Base-by-base conservation (phyloP, 768 basidiomycete genomes). In the Termitomyces sp. region DNA sequence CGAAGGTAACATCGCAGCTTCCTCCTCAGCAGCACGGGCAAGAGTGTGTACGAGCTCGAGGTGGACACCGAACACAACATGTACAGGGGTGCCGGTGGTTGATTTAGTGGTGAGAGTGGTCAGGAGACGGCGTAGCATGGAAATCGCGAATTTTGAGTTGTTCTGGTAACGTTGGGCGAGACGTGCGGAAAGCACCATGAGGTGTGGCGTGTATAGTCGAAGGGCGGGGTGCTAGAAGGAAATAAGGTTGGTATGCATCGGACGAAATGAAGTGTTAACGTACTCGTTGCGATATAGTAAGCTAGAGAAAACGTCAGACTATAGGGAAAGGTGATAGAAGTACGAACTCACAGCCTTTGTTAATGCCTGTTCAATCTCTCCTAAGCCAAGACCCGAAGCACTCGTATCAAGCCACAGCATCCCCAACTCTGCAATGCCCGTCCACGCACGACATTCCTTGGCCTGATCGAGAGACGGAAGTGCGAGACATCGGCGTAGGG, bases 401-500 rank as follows among this genome's bases (percentile, higher is more conserved):
- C 66, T 51, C 67, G 79, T 60, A 58, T 73, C 74, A 2, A 69
- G 45, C 83, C 76, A 59, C 58, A 74, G 75, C 65, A 90, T 76
- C 3, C 88, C 89, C 1, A 88, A 64, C 68, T 92, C 90, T 0
- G 83, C 88, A 0, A 91, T 62, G 10, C 80, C 79, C 0, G 84
- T 83, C 83, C 86, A 90, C 1, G 87, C 87, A 8, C 83, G 74
- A 65, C 87, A 90, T 63, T 90, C 88, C 9, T 85, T 67, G 52
- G 80, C 79, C 6, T 79, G 77, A 6, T 83, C 79, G 1, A 90
- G 72, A 13, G 76, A 73, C 3, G 75, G 72, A 0, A 83, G 61
- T 0, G 70, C 62, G 13, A 89, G 74, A 66, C 85, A 88, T 61
- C 75, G 78, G 45, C 80, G 71, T 10, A 90, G 65, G 0, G 89